phyloP scores from a whole-genome alignment of 2,329 filamentous ascomycete species.

The Grosmannia penicillata region DNA sequence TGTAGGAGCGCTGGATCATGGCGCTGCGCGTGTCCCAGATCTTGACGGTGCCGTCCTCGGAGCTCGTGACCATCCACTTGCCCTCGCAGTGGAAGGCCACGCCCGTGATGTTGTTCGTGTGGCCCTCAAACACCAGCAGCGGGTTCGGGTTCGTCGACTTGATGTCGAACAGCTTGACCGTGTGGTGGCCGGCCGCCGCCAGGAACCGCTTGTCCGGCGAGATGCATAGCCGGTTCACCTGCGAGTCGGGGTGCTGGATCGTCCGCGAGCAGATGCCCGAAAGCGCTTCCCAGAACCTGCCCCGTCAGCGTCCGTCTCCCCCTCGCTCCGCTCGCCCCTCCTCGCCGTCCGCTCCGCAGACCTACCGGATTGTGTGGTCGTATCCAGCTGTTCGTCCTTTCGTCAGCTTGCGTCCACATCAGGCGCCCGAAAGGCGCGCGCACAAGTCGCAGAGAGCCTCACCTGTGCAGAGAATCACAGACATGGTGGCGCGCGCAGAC shows the following conservation, averaged over 20 bases:
- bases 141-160: slow-evolving; percentile 95
- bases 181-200: slow-evolving; percentile 64
- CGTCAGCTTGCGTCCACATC: background rate
- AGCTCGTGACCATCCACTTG: slow-evolving; percentile 99
- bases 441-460: slow-evolving; percentile 12
- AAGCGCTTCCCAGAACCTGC: slow-evolving; percentile 93
- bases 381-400: slow-evolving; percentile 34
- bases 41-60: slow-evolving; percentile 91
- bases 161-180: slow-evolving; percentile 96
- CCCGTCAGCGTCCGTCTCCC: background rate
- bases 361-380: slow-evolving; percentile 47
- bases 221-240: slow-evolving; percentile 96
- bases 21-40: slow-evolving; percentile 90
- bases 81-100: slow-evolving; percentile 97
- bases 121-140: slow-evolving; percentile 85
- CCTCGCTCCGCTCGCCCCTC: no score
- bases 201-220: slow-evolving; percentile 96
- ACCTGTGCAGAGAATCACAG: slow-evolving; percentile 50
- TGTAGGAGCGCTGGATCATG: slow-evolving; percentile 82
- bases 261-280: slow-evolving; percentile 96
- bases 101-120: slow-evolving; percentile 90
- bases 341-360: no score
- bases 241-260: slow-evolving; percentile 94
- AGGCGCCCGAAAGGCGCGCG: background rate
- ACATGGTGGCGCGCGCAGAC: slow-evolving; percentile 25